phyloP scores from a whole-genome alignment of 208 protist species.

The Leishmania mexicana region DNA sequence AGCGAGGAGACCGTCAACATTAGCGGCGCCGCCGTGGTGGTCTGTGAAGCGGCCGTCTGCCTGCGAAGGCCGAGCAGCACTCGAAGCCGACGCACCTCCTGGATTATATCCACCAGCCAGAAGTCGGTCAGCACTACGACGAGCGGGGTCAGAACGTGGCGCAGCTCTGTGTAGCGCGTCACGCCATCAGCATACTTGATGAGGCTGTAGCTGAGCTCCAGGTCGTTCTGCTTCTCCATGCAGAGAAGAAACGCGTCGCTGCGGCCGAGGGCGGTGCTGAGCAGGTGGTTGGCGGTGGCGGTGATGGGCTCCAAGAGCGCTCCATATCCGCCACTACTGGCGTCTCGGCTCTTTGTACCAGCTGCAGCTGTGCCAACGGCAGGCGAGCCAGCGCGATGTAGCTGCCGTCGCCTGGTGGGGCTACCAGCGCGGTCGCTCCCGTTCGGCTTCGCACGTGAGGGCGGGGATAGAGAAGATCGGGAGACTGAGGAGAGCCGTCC shows the following conservation, averaged over 20 bases:
- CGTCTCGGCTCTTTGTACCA: neutral
- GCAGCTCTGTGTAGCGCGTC: slow-evolving; percentile 59
- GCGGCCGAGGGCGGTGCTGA: slow-evolving; percentile 25
- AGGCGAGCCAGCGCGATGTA: neutral
- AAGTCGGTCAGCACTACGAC: slow-evolving; percentile 60
- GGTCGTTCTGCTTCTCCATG: slow-evolving; percentile 33
- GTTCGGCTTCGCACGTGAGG: neutral
- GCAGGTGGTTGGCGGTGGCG: slow-evolving; percentile 9
- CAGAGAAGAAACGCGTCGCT: slow-evolving; percentile 24
- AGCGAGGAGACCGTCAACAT: slow-evolving; percentile 18
- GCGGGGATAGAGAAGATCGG: neutral
- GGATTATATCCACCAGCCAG: slow-evolving; percentile 47
- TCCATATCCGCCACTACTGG: neutral
- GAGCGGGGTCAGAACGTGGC: slow-evolving; percentile 50
- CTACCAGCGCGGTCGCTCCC: neutral
- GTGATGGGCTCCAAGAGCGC: slow-evolving; percentile 7
- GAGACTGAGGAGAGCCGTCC: neutral
- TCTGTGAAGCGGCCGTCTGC: slow-evolving; percentile 16
- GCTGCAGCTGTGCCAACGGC: neutral
- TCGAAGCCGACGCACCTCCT: slow-evolving; percentile 44
- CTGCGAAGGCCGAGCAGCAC: slow-evolving; percentile 27
- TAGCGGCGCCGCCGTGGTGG: slow-evolving; percentile 27
- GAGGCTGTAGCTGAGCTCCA: slow-evolving; percentile 38
- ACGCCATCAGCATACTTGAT: slow-evolving; percentile 69
- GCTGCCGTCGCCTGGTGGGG: neutral